Percentiles rank a stretch among this genome's conserved stretches.
Evolutionary conservation across 352 stramenopile genomes (phyloP).

Genomic region (Globisporangium acanthophoron): DNA sequence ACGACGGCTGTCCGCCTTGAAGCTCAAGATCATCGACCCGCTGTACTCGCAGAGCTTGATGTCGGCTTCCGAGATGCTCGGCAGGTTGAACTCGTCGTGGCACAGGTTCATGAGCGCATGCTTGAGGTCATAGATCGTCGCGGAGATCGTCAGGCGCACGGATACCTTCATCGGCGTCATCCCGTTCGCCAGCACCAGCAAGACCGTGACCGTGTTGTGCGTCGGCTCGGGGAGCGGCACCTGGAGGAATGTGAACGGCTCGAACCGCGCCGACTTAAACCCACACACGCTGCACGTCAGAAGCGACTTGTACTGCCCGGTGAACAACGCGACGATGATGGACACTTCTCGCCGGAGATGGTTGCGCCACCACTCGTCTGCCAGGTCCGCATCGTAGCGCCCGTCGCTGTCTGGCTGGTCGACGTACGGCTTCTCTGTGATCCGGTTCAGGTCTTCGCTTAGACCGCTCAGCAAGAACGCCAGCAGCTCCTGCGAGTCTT

Average conservation of each 20-base stretch:
- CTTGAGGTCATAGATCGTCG: conserved; percentile 85
- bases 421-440: conserved; percentile 96
- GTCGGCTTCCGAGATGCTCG: conserved; percentile 56
- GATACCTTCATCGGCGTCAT: conserved; percentile 79
- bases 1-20: conserved; percentile 81
- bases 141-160: conserved; percentile 71
- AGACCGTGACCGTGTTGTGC: conserved; percentile 77
- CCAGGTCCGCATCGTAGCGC: conserved; percentile 95
- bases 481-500: conserved; percentile 97
- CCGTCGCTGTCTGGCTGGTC: conserved; percentile 97
- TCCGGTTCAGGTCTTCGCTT: conserved; percentile 98
- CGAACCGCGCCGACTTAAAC: conserved; percentile 92
- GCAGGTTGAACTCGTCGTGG: conserved; percentile 62
- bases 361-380: conserved; percentile 99
- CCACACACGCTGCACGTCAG: conserved; percentile 94
- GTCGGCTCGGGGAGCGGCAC: conserved; percentile 84
- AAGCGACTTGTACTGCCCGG: conserved; percentile 98
- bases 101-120: conserved; percentile 80
- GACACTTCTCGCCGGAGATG: conserved; percentile 97
- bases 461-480: conserved; percentile 95
- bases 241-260: conserved; percentile 91
- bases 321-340: conserved; percentile 99
- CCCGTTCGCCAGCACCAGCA: conserved; percentile 67
- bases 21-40: conserved; percentile 83
- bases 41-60: conserved; percentile 87